These are phyloP conservation scores for Boletus vermiculosoides DNA, from an alignment of 768 basidiomycete genomes.

Conservation along the genomic window DNA sequence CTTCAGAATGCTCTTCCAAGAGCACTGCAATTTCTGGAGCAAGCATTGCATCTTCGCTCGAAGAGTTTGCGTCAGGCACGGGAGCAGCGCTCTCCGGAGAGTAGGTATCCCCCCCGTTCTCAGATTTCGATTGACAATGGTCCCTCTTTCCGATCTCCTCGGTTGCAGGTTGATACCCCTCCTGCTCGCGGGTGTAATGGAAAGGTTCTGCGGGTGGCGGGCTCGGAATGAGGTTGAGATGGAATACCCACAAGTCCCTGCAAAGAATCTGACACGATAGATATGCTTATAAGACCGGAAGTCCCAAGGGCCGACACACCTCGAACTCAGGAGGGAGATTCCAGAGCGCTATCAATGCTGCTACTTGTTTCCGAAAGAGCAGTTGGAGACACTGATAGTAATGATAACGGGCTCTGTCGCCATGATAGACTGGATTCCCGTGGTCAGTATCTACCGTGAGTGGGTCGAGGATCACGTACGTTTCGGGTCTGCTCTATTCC, in stretches of 20 bases:
- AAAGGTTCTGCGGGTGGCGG: conserved; percentile 64
- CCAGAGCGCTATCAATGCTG: conserved; percentile 60
- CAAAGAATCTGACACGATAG: conserved; percentile 55
- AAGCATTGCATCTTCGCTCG: conserved; percentile 25
- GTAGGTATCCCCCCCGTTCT: conserved; percentile 16
- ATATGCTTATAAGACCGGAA: conserved; percentile 5
- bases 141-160: conserved; percentile 4
- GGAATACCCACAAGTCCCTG: conserved; percentile 76
- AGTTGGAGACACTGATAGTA: conserved; percentile 86
- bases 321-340: conserved; percentile 77
- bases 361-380: conserved; percentile 74
- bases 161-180: conserved; percentile 14
- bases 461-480: conserved; percentile 38
- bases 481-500: conserved; percentile 58
- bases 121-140: conserved; percentile 6
- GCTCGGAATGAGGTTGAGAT: conserved; percentile 60
- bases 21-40: conserved; percentile 40
- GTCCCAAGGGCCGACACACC: conserved; percentile 40
- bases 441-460: background rate
- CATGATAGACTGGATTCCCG: conserved; percentile 69
- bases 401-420: conserved; percentile 70
- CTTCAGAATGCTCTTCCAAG: conserved; percentile 39
- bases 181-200: conserved; percentile 43
- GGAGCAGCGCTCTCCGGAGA: conserved; percentile 10
- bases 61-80: conserved; percentile 10